Evolutionary conservation across 768 basidiomycete species (phyloP), one percentile per base, ranked within the genome.

Genomic region (Pleurotus cornucopiae): DNA sequence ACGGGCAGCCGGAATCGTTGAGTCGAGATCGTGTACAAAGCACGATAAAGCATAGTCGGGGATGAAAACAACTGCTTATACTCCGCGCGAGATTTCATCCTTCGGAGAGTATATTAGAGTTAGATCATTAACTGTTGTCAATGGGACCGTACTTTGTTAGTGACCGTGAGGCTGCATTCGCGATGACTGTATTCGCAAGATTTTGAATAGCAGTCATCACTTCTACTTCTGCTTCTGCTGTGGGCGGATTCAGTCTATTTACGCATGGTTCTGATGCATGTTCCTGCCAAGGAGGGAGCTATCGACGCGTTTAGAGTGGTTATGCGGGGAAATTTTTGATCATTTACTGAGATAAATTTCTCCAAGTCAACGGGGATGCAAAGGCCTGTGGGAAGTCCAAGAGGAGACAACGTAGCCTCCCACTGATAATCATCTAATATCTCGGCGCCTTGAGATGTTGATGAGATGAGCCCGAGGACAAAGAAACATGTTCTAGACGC

Each of bases 151-250:
- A 94, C 94, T 83, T 84, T 25, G 92, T 87, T 39, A 99, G 75
- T 14, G 92, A 88, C 46, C 93, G 83, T 20, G 97, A 98, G 1
- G 97, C 94, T 20, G 91, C 84, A 64, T 95, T 95, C 0, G 95
- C 94, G 57, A 98, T 90, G 49, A 98, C 94, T 16, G 94, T 92
- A 66, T 99, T 99, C 25, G 89, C 87, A 41, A 99, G 76, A 67
- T 98, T 98, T 63, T 94, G 89, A 49, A 99, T 91, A 3, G 92
- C 91, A 3, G 88, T 87, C 62, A 95, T 80, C 25, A 92, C 86
- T 62, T 96, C 92, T 4, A 85, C 77, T 63, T 98, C 95, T 38
- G 81, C 73, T 58, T 86, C 83, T 5, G 82, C 75, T 0, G 80
- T 79, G 6, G 90, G 84, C 3, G 88, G 83, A 57, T 84, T 73